Evolutionary conservation across 2,329 filamentous ascomycete genomes (phyloP).

Genomic region (Escovopsis sp.): DNA sequence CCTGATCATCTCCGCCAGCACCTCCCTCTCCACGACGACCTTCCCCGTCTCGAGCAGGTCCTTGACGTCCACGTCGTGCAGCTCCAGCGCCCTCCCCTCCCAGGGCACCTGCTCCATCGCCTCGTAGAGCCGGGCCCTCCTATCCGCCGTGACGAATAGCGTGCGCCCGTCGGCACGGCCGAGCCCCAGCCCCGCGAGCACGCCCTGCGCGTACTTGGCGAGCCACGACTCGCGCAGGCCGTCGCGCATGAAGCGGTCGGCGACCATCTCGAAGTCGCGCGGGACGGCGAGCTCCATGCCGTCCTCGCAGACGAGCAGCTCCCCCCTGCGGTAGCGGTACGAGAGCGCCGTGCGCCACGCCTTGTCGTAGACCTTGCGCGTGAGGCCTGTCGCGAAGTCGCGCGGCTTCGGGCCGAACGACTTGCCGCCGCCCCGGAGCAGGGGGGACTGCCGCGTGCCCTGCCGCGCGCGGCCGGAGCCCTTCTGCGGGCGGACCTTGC

Average conservation of each 20-base stretch:
- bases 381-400: conserved; percentile 74
- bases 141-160: conserved; percentile 53
- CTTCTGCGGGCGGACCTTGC: conserved; percentile 77
- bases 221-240: conserved; percentile 40
- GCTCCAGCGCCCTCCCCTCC: conserved; percentile 53
- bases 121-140: conserved; percentile 46
- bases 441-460: conserved; percentile 67
- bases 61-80: conserved; percentile 87
- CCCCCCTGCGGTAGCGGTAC: conserved; percentile 75
- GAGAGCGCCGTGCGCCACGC: conserved; percentile 90
- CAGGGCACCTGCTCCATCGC: conserved; percentile 48
- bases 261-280: conserved; percentile 30
- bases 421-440: conserved; percentile 74
- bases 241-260: conserved; percentile 26
- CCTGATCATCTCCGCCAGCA: conserved; percentile 59
- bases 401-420: conserved; percentile 79
- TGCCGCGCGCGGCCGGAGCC: conserved; percentile 66
- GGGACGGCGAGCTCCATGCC: conserved; percentile 51
- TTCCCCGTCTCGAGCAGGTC: conserved; percentile 74
- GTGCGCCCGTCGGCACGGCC: conserved; percentile 53
- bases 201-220: conserved; percentile 45
- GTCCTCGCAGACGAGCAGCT: conserved; percentile 74
- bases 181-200: conserved; percentile 58
- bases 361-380: conserved; percentile 82
- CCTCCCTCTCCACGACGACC: conserved; percentile 71